A percentile compares a stretch with the other conserved stretches of the same genome.
phyloP scores from a whole-genome alignment of 805 yeast genomes.

The Yarrowia porcina region DNA sequence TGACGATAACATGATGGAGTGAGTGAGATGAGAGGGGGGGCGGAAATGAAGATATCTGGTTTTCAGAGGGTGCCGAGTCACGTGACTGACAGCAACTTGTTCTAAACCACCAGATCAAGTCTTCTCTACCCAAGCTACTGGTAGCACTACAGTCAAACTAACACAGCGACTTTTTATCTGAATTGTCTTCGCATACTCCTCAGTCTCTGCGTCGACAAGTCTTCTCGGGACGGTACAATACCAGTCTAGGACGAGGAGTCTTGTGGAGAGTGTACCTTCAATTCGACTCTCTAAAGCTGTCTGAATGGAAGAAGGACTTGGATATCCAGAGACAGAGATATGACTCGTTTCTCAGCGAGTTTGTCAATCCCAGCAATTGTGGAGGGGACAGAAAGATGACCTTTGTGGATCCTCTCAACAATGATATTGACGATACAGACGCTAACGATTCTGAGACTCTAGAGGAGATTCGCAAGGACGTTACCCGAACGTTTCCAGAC shows the following conservation, averaged over 20 bases:
- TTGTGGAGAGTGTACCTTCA: constrained; percentile 20
- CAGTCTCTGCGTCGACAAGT: constrained; percentile 9
- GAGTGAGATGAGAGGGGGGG: not conserved
- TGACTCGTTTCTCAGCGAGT: constrained; percentile 9
- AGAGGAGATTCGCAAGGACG: constrained; percentile 36
- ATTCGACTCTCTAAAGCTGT: constrained; percentile 4
- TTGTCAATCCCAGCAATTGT: constrained; percentile 8
- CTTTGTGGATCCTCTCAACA: constrained; percentile 20
- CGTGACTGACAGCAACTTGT: too few species aligned
- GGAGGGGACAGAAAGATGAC: not conserved
- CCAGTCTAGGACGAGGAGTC: constrained; percentile 6
- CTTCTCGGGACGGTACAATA: constrained; percentile 13
- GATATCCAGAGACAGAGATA: not conserved
- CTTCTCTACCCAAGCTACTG: too few species aligned
- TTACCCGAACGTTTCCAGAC: constrained; percentile 40
- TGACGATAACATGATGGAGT: constrained; percentile 21
- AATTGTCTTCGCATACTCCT: not conserved
- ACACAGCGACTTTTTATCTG: constrained; percentile 12
- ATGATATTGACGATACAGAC: not conserved
- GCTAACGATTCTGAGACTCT: constrained; percentile 27
- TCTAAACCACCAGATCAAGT: not conserved
- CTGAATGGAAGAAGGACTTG: constrained; percentile 8
- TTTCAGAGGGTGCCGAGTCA: not conserved
- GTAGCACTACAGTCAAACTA: too few species aligned
- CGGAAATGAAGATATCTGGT: too few species aligned